These are phyloP conservation scores for Xylaria bambusicola DNA, from an alignment of 495 filamentous ascomycete species.

Conservation along the genomic window DNA sequence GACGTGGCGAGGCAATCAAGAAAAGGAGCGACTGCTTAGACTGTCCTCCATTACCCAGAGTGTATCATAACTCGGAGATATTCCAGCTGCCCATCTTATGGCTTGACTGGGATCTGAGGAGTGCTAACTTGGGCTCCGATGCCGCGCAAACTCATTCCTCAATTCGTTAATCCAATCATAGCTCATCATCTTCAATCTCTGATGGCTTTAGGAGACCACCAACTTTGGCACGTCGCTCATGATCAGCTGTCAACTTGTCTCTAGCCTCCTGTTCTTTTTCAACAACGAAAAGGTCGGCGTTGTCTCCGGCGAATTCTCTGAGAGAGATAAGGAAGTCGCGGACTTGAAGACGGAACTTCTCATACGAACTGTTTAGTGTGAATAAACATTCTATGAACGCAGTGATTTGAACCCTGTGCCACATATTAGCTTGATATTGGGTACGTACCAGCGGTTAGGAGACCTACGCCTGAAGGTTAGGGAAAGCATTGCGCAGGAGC, in stretches of 20 bases:
- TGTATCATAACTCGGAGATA: constrained; percentile 52
- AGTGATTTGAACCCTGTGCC: constrained; percentile 74
- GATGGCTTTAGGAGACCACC: constrained; percentile 90
- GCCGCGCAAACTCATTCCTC: constrained; percentile 55
- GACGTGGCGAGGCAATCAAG: constrained; percentile 4
- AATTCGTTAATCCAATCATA: constrained; percentile 80
- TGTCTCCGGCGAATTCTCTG: constrained; percentile 92
- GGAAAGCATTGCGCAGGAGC: constrained; percentile 87
- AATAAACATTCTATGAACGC: constrained; percentile 87
- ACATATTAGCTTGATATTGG: constrained; percentile 38
- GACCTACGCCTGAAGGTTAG: constrained; percentile 86
- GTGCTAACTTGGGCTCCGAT: constrained; percentile 22
- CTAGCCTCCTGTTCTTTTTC: constrained; percentile 84
- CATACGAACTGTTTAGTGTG: constrained; percentile 74
- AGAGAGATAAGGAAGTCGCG: constrained; percentile 97
- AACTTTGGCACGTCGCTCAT: constrained; percentile 86
- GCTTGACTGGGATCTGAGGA: constrained; percentile 15
- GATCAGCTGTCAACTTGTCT: constrained; percentile 77
- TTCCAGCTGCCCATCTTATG: constrained; percentile 54
- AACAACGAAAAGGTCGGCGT: constrained; percentile 91
- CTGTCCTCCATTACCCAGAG: not conserved
- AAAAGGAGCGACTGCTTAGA: not conserved
- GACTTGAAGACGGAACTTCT: constrained; percentile 88
- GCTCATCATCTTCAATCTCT: constrained; percentile 91
- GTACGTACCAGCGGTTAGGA: not conserved